These are phyloP conservation scores for Malus hybrid DNA, from an alignment of 331 rosid species.

Conservation along the genomic window DNA sequence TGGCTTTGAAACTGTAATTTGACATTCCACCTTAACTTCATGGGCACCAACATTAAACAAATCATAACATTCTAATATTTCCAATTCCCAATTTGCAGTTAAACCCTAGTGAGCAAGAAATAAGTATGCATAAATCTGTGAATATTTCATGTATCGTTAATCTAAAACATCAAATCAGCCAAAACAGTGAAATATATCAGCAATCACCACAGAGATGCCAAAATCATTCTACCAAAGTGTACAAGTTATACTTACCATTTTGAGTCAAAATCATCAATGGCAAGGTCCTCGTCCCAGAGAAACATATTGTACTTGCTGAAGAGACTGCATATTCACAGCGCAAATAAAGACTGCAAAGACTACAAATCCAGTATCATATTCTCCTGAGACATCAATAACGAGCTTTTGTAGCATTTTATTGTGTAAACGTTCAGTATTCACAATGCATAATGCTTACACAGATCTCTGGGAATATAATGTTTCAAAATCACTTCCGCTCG, in stretches of 20 bases:
- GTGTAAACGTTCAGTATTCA: not conserved
- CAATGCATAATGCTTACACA: not conserved
- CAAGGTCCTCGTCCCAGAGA: constrained; percentile 39
- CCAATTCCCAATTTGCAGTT: not conserved
- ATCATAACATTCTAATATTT: not conserved
- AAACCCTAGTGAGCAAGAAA: not conserved
- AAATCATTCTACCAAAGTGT: not conserved
- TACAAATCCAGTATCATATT: not conserved
- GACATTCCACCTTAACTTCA: not conserved
- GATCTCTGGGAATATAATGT: not conserved
- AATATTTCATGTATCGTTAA: too few relatives aligned
- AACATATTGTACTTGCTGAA: constrained; percentile 17
- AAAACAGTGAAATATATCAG: not conserved
- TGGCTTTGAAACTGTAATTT: not conserved
- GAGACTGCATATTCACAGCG: not conserved
- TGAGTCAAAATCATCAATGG: constrained; percentile 30
- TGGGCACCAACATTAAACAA: not conserved
- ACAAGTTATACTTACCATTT: constrained; percentile 19
- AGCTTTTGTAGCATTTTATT: not conserved
- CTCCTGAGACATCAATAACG: not conserved
- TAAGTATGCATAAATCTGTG: not conserved
- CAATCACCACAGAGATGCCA: not conserved
- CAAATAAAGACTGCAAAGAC: not conserved
- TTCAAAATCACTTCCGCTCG: not conserved
- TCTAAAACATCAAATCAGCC: not conserved